A percentile compares a stretch with the other conserved stretches of the same genome.
Conservation (phyloP, 2,329 filamentous ascomycete genomes). For the Neurospora crassa region DNA sequence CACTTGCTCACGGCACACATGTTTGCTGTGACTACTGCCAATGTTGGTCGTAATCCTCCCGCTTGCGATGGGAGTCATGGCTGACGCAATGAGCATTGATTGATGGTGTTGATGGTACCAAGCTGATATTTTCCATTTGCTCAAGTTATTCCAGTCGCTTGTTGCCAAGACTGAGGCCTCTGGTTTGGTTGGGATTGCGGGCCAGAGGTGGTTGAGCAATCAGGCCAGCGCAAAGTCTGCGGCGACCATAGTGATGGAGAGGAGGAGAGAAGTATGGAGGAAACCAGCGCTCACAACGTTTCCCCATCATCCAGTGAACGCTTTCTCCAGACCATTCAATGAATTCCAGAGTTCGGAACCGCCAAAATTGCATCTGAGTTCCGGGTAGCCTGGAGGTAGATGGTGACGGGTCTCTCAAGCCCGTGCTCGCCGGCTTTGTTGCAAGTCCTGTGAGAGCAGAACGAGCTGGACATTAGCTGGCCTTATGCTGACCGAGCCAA, state of each 20-base stretch:
- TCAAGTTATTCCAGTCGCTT: background rate
- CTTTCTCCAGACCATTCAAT: background rate
- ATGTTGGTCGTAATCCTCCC: background rate
- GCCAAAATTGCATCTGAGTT: background rate
- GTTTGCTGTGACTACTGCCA: background rate
- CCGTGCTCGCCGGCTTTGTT: background rate
- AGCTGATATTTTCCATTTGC: background rate
- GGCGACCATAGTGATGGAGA: background rate
- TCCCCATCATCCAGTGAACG: background rate
- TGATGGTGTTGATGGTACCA: background rate
- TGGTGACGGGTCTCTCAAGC: background rate
- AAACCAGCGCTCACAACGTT: background rate
- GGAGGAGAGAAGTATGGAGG: background rate
- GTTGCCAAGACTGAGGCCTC: background rate
- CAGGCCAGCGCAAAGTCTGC: background rate
- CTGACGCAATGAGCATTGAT: background rate
- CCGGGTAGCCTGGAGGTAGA: background rate
- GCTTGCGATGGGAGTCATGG: background rate
- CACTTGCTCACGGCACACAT: background rate
- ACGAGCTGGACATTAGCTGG: background rate
- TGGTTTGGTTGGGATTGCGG: background rate
- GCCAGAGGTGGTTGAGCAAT: background rate
- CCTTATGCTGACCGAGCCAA: background rate
- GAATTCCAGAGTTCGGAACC: background rate
- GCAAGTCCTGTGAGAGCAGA: background rate